phyloP scores from a whole-genome alignment of 176 grass and related monocot species.

The Tillandsia leiboldiana region DNA sequence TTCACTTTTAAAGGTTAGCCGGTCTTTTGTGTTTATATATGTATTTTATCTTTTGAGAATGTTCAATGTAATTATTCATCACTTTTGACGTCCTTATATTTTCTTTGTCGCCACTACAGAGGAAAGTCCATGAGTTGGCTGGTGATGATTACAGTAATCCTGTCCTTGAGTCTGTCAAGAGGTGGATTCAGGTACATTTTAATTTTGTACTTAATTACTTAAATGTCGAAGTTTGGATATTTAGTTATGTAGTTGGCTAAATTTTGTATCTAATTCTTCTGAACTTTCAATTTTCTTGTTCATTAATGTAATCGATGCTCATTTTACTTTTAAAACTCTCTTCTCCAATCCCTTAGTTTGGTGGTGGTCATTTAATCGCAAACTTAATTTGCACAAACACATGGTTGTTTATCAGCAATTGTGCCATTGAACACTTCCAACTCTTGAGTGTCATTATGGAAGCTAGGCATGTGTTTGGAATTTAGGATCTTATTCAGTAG shows the following conservation, averaged over 20 bases:
- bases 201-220: conserved; percentile 10
- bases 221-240: neutral
- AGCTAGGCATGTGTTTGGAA: no score
- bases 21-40: neutral
- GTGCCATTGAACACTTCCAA: no score
- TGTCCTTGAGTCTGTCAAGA: conserved; percentile 80
- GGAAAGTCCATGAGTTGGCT: conserved; percentile 75
- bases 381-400: no score
- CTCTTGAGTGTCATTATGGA: no score
- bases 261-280: neutral
- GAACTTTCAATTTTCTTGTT: no score
- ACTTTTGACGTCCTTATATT: conserved; percentile 19
- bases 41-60: conserved; percentile 8
- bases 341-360: no score
- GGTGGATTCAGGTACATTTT: conserved; percentile 71
- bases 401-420: no score
- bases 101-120: conserved; percentile 28
- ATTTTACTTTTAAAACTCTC: no score
- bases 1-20: conserved; percentile 72
- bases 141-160: conserved; percentile 85
- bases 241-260: neutral
- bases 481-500: no score
- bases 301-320: no score
- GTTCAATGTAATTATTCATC: conserved; percentile 11
- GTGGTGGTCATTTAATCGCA: no score